These are phyloP conservation scores for Myxozyma vanderwaltii DNA, from an alignment of 805 yeast species.

Conservation along the genomic window DNA sequence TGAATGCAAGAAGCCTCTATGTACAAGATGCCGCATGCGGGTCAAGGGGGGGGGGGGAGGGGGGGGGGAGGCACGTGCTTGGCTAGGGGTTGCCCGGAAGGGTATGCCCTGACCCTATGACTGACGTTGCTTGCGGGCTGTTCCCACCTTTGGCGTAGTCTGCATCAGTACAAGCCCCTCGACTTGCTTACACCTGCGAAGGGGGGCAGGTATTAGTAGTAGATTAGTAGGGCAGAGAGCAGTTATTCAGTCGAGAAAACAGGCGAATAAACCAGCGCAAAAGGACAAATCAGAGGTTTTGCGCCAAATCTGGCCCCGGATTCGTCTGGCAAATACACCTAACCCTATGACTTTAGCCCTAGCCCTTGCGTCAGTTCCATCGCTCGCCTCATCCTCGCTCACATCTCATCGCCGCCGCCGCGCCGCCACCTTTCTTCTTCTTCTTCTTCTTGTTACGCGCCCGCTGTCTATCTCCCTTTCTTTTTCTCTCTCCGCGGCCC, in stretches of 20 bases:
- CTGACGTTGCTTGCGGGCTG: slow-evolving; percentile 24
- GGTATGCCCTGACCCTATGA: slow-evolving; percentile 24
- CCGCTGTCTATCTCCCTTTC: slow-evolving; percentile 2
- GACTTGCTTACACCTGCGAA: background rate
- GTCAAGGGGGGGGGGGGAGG: background rate
- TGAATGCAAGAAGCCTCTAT: too few relatives aligned
- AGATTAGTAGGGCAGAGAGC: background rate
- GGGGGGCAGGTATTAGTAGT: background rate
- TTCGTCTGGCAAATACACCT: background rate
- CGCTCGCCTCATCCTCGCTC: slow-evolving; percentile 10
- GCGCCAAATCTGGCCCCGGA: background rate
- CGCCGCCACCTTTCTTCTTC: slow-evolving; percentile 14
- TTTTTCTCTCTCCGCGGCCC: background rate
- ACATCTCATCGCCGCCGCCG: slow-evolving; percentile 17
- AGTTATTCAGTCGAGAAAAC: background rate
- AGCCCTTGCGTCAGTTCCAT: slow-evolving; percentile 2
- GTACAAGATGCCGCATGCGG: too few relatives aligned
- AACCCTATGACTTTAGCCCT: slow-evolving; percentile 16
- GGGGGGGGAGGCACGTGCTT: slow-evolving; percentile 1
- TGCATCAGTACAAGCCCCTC: background rate
- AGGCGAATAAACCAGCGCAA: background rate
- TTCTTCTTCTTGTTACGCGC: slow-evolving; percentile 1
- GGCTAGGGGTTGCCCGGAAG: background rate
- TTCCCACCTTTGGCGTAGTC: slow-evolving; percentile 20
- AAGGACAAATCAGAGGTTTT: too few relatives aligned